A percentile compares a stretch with the other conserved stretches of the same genome.
Evolutionary conservation across 106 monocot genomes (phyloP).

Genomic region (Xerophyta viscosa): DNA sequence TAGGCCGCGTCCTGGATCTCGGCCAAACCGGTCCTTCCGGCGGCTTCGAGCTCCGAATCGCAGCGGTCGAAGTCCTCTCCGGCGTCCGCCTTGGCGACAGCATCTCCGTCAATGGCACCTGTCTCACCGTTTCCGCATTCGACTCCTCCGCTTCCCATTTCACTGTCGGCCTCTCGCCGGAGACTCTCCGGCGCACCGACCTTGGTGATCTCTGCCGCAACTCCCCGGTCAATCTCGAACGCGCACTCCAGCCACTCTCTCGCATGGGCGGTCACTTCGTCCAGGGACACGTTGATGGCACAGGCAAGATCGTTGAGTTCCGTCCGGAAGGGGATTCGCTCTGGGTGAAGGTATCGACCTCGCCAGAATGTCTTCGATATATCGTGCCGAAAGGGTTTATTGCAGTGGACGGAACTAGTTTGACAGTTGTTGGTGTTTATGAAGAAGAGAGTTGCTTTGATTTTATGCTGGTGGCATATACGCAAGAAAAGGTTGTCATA

Average conservation of each 20-base stretch:
- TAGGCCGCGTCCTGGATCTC: conserved; percentile 49
- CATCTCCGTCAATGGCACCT: conserved; percentile 84
- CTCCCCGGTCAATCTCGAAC: conserved; percentile 69
- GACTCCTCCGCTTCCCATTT: conserved; percentile 43
- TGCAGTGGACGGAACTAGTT: conserved; percentile 77
- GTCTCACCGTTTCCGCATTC: conserved; percentile 79
- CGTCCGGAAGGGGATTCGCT: conserved; percentile 70
- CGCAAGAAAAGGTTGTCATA: conserved; percentile 85
- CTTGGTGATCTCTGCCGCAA: conserved; percentile 43
- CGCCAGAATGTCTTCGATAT: conserved; percentile 47
- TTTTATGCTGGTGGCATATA: conserved; percentile 92
- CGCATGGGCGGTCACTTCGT: conserved; percentile 98
- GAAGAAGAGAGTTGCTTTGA: conserved; percentile 82
- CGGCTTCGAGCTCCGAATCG: conserved; percentile 53
- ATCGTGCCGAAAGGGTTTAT: conserved; percentile 90
- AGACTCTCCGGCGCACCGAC: conserved; percentile 74
- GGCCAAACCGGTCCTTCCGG: conserved; percentile 26
- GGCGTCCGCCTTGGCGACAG: conserved; percentile 76
- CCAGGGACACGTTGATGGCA: conserved; percentile 88
- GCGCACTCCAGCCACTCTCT: conserved; percentile 57
- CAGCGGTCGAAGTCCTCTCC: conserved; percentile 44
- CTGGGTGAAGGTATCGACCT: conserved; percentile 70
- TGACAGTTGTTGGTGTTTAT: conserved; percentile 80
- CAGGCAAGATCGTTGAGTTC: conserved; percentile 70
- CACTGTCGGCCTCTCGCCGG: conserved; percentile 81